Evolutionary conservation across 352 stramenopile genomes (phyloP).

Genomic region (Globisporangium nodosum): DNA sequence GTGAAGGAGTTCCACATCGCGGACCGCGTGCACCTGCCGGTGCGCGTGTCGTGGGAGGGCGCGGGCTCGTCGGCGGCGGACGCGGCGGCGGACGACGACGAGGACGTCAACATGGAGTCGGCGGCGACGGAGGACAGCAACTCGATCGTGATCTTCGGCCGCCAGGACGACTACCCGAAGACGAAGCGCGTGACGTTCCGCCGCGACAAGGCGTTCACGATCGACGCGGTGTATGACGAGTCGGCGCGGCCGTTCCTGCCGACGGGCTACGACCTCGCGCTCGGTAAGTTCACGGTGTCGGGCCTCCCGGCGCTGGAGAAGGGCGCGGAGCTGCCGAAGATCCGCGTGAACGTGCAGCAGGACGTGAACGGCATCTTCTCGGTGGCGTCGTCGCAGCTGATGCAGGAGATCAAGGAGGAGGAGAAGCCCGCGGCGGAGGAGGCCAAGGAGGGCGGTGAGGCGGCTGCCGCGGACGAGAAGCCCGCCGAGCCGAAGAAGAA

Average conservation of each 20-base stretch:
- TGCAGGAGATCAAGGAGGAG: conserved; percentile 95
- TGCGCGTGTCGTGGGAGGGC: conserved; percentile 93
- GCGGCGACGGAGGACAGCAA: conserved; percentile 51
- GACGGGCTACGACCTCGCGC: conserved; percentile 60
- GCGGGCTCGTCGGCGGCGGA: conserved; percentile 39
- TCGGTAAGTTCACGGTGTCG: conserved; percentile 93
- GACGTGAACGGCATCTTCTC: conserved; percentile 96
- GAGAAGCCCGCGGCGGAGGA: conserved; percentile 57
- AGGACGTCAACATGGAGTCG: conserved; percentile 81
- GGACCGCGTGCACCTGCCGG: conserved; percentile 88
- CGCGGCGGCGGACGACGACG: conserved; percentile 75
- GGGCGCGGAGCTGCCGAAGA: conserved; percentile 76
- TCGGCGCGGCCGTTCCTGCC: conserved; percentile 58
- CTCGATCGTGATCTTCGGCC: conserved; percentile 94
- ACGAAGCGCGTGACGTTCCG: conserved; percentile 96
- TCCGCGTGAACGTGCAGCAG: conserved; percentile 97
- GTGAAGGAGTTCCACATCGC: conserved; percentile 90
- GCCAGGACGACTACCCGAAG: conserved; percentile 96
- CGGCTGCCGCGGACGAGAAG: conserved; percentile 64
- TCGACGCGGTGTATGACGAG: conserved; percentile 90
- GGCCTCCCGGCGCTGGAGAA: conserved; percentile 76
- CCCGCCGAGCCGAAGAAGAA: conserved; percentile 89
- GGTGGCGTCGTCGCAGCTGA: conserved; percentile 94
- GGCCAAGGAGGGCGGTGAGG: conserved; percentile 54
- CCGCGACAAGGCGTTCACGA: conserved; percentile 89